These are phyloP conservation scores for Ceratocystis papillata DNA, from an alignment of 2,329 filamentous ascomycete species.

Conservation along the genomic window DNA sequence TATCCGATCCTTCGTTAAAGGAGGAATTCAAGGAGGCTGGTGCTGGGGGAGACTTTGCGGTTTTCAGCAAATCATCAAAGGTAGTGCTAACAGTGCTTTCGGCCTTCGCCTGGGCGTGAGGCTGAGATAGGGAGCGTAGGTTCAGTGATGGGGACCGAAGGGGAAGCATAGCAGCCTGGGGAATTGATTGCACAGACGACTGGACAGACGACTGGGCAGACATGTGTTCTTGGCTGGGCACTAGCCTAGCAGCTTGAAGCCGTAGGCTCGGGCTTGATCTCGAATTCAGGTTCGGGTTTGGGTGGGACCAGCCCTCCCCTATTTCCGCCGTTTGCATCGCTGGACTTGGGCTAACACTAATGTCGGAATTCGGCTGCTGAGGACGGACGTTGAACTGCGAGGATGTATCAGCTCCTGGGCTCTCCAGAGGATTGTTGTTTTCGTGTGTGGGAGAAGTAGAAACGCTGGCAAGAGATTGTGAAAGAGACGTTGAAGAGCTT, in stretches of 20 bases:
- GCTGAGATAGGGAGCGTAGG: not conserved
- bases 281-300: not conserved
- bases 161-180: not conserved
- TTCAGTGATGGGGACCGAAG: not conserved
- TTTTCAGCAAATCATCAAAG: constrained; percentile 42
- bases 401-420: constrained; percentile 16
- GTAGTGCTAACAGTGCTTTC: not conserved
- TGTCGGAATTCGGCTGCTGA: not conserved
- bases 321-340: not conserved
- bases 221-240: not conserved
- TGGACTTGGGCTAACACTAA: not conserved
- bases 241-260: not conserved
- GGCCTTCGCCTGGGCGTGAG: not conserved
- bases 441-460: constrained; percentile 45
- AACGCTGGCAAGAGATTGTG: constrained; percentile 34
- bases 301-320: not conserved
- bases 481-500: constrained; percentile 71
- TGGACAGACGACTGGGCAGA: not conserved
- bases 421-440: constrained; percentile 39
- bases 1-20: constrained; percentile 70
- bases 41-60: constrained; percentile 60
- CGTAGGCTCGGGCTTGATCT: not conserved
- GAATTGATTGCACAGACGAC: not conserved
- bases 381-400: constrained; percentile 12
- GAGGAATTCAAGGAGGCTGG: constrained; percentile 66